A percentile compares a stretch with the other conserved stretches of the same genome.
phyloP scores from a whole-genome alignment of 2,329 filamentous ascomycete genomes.

The Colletotrichum gigasporum region DNA sequence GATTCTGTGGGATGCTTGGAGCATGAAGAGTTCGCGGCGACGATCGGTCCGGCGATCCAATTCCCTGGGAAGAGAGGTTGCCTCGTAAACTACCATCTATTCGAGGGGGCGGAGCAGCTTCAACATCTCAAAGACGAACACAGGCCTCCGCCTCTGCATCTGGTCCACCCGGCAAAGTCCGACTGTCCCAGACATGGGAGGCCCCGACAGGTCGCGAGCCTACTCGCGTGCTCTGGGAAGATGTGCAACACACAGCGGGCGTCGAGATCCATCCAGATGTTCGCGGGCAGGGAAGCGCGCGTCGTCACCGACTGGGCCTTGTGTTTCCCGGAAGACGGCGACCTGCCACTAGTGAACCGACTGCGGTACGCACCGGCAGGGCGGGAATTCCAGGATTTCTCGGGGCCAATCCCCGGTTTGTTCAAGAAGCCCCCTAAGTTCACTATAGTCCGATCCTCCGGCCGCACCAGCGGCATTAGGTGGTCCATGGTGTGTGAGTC shows the following conservation, averaged over 20 bases:
- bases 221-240: neutral
- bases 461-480: neutral
- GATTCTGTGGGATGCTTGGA: constrained; percentile 1
- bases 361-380: neutral
- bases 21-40: neutral
- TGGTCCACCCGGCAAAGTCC: neutral
- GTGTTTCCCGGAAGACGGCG: neutral
- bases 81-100: constrained; percentile 7
- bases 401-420: neutral
- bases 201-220: neutral
- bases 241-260: neutral
- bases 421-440: too few species aligned
- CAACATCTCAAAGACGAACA: neutral
- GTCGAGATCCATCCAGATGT: neutral
- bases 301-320: constrained; percentile 12
- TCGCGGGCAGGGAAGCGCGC: neutral
- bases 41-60: neutral
- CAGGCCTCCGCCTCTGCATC: neutral
- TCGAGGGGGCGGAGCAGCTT: too few species aligned
- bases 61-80: neutral
- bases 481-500: constrained; percentile 6
- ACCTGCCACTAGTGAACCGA: neutral
- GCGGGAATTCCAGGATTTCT: neutral
- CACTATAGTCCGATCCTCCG: neutral
- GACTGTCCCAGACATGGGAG: neutral